Evolutionary conservation across 306 rosid genomes (phyloP), one percentile per base, ranked within the genome.

Genomic region (Neltuma alba): DNA sequence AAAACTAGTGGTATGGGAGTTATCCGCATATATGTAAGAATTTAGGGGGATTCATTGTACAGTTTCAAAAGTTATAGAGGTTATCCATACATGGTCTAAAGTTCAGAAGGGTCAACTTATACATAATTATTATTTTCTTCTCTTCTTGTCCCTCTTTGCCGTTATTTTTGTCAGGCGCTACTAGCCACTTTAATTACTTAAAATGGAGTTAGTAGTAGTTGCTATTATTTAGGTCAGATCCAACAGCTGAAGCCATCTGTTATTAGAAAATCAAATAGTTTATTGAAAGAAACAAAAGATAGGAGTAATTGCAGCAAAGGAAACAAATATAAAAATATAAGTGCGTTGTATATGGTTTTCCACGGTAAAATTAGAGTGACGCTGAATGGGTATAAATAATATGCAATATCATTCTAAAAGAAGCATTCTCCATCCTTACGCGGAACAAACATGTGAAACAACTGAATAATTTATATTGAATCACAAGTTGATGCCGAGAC

Each of bases 401-500:
- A 36, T 16, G 30, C 16, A 20, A 30, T 64, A n/a, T 21, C 52
- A 28, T 55, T 33, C 27, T 76, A 37, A 65, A 3, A 20, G 40
- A 47, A 27, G 63, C 36, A 47, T 62, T 34, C 70, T 60, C 37
- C 38, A 28, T 13, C 66, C 66, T 76, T 27, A 58, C 6, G 57
- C 73, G 30, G 58, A 21, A 33, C 30, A n/a, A 54, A 54, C 11
- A 54, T n/a, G 14, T 8, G 28, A 21, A 7, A 54, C 11, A 54
- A 54, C 9, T 8, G 28, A 21, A 7, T 4, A 72, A 33, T 23
- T 15, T 9, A 31, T 65, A 21, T 40, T 63, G 76, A 72, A 30
- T 82, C 31, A 61, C 57, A 64, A 72, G 36, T 70, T 44, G 54
- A 75, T 63, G 70, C 47, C 74, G 76, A 47, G 42, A 15, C 60